Conservation (phyloP, 2,329 filamentous ascomycete genomes). For the Cordyceps tenuipes region DNA sequence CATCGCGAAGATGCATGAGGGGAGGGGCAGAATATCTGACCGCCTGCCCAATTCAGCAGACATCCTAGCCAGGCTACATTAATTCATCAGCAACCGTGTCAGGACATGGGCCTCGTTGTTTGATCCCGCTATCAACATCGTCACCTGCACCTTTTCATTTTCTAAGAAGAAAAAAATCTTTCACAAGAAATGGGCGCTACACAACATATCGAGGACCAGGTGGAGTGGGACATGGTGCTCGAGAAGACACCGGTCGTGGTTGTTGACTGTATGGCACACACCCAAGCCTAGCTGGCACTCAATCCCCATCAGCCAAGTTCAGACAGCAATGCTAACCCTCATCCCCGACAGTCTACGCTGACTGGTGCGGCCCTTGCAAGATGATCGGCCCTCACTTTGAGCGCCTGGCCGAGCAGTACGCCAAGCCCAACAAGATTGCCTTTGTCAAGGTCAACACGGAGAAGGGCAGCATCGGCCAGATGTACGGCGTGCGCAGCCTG, state of each 20-base stretch:
- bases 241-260: slow-evolving; percentile 12
- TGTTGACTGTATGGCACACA: slow-evolving; percentile 9
- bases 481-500: slow-evolving; percentile 77
- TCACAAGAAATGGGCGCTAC: background rate
- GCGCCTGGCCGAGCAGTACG: slow-evolving; percentile 68
- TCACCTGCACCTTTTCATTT: background rate
- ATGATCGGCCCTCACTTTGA: slow-evolving; percentile 86
- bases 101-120: background rate
- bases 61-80: background rate
- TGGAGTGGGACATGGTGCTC: slow-evolving; percentile 11
- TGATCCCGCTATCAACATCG: background rate
- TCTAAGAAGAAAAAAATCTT: background rate
- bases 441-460: slow-evolving; percentile 94
- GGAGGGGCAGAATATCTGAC: slow-evolving; percentile 1
- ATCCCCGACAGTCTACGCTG: slow-evolving; percentile 66
- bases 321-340: slow-evolving; percentile 17
- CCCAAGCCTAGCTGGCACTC: background rate
- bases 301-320: too few relatives aligned
- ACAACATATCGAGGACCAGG: slow-evolving; percentile 5
- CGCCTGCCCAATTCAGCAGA: background rate
- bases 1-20: background rate
- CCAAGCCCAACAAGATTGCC: slow-evolving; percentile 72
- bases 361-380: slow-evolving; percentile 94
- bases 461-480: slow-evolving; percentile 61
- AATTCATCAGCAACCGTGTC: slow-evolving; percentile 12